phyloP scores from a whole-genome alignment of 2,329 filamentous ascomycete genomes.

The Emmonsiellopsis sp. region DNA sequence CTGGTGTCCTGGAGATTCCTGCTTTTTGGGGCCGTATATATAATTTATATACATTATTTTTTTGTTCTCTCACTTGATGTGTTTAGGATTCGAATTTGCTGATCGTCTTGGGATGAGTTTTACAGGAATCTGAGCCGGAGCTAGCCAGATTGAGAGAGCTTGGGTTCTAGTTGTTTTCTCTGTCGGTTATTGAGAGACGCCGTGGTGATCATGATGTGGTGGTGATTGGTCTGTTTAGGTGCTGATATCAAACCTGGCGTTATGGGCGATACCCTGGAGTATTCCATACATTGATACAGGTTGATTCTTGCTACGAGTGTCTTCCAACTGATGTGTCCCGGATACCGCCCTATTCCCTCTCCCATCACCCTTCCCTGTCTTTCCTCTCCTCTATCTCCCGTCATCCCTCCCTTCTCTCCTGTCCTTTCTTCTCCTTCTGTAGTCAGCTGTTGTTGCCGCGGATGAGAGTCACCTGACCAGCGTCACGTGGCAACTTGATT shows the following conservation, averaged over 20 bases:
- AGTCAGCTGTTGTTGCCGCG: not conserved
- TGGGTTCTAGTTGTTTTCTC: slow-evolving; percentile 1
- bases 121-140: slow-evolving; percentile 3
- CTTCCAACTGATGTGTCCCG: too few relatives aligned
- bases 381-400: too few relatives aligned
- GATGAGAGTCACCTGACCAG: not conserved
- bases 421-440: not conserved
- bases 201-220: not conserved
- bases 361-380: too few relatives aligned
- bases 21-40: not conserved
- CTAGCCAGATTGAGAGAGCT: not conserved
- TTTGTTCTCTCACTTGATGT: not conserved
- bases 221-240: not conserved
- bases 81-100: slow-evolving; percentile 2
- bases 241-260: too few relatives aligned
- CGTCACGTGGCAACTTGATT: not conserved
- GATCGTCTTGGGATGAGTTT: not conserved
- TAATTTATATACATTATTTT: not conserved
- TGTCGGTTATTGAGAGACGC: slow-evolving; percentile 3
- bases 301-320: too few relatives aligned
- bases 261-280: too few relatives aligned
- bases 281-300: too few relatives aligned
- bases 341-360: too few relatives aligned
- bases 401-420: too few relatives aligned
- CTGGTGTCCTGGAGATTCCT: not conserved